These are phyloP conservation scores for Nicotiana undulata DNA, from an alignment of 257 asterid species.

Conservation along the genomic window DNA sequence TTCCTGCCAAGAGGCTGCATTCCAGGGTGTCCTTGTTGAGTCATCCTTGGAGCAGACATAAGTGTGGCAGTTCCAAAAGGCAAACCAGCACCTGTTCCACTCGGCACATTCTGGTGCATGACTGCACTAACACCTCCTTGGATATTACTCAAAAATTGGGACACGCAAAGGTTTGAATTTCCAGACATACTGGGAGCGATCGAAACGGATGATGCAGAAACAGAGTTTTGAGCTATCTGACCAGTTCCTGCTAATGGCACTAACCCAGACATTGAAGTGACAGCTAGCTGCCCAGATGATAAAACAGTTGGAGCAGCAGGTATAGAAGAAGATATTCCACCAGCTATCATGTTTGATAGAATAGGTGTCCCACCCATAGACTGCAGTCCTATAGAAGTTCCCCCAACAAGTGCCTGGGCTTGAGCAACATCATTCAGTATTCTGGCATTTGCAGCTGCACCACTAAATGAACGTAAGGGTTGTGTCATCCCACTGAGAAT, in stretches of 20 bases:
- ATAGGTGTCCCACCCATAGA: no score
- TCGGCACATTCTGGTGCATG: conserved; percentile 51
- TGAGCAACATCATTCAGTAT: conserved; percentile 36
- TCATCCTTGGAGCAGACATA: conserved; percentile 67
- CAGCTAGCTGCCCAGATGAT: conserved; percentile 51
- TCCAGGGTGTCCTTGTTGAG: conserved; percentile 28
- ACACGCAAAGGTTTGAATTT: conserved; percentile 41
- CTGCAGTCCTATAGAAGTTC: no score
- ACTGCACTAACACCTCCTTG: conserved; percentile 51
- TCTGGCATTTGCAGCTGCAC: conserved; percentile 72
- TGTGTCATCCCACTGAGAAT: conserved; percentile 37
- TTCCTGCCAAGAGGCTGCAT: conserved; percentile 57
- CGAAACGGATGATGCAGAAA: conserved; percentile 47
- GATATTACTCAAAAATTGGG: conserved; percentile 48
- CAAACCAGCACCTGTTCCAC: conserved; percentile 28
- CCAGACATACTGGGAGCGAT: conserved; percentile 33
- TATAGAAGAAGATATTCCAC: conserved; percentile 59
- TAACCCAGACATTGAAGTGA: conserved; percentile 42
- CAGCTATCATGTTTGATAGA: no score
- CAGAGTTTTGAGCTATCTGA: conserved; percentile 40
- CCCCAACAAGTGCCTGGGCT: no score
- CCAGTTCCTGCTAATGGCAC: conserved; percentile 40
- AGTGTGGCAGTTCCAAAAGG: conserved; percentile 43
- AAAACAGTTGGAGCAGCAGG: conserved; percentile 63
- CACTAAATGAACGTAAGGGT: conserved; percentile 50